Evolutionary conservation across 805 yeast species (phyloP).

Genomic region (Cyberlindnera subsufficiens): DNA sequence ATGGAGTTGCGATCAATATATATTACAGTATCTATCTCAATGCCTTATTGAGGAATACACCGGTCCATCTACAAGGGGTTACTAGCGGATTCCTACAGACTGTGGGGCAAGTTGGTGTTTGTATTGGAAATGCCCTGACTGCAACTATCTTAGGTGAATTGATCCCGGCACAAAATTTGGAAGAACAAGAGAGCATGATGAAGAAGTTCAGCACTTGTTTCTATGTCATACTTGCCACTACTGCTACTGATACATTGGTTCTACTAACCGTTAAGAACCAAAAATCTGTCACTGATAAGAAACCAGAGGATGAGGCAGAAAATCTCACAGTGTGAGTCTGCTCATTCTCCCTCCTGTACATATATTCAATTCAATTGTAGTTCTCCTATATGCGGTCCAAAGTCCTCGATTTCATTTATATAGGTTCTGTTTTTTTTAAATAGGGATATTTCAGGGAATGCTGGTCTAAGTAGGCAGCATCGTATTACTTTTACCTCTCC

Average conservation of each 20-base stretch:
- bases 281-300: no score
- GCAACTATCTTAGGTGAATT: constrained; percentile 25
- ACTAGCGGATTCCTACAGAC: constrained; percentile 33
- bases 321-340: no score
- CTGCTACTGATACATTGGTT: constrained; percentile 2
- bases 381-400: no score
- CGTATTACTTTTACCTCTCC: no score
- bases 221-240: constrained; percentile 6
- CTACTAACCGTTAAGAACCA: constrained; percentile 7
- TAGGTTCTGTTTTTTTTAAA: no score
- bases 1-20: constrained; percentile 24
- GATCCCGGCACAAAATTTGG: background rate
- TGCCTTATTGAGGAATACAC: constrained; percentile 28
- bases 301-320: no score
- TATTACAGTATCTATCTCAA: constrained; percentile 30
- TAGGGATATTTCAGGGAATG: no score
- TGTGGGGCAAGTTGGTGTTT: constrained; percentile 28
- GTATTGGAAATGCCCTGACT: constrained; percentile 25
- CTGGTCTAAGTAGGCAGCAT: no score
- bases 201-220: constrained; percentile 4
- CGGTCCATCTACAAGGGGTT: constrained; percentile 34
- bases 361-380: no score
- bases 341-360: no score
- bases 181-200: constrained; percentile 1
- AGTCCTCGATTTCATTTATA: no score